Conservation (phyloP, 2,329 filamentous ascomycete genomes). For the Botryotinia convoluta region DNA sequence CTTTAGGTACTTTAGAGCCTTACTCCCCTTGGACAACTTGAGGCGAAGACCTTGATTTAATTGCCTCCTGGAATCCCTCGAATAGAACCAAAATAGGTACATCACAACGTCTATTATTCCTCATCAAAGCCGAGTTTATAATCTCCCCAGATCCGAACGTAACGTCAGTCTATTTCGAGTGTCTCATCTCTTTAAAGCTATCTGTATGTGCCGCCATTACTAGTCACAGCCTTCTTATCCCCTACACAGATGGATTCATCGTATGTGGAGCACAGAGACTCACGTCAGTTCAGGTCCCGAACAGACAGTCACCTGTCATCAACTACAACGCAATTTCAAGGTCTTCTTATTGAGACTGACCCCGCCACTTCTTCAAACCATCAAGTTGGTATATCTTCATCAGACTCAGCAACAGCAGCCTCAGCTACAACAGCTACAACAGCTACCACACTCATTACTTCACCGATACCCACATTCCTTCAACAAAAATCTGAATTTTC, state of each 20-base stretch:
- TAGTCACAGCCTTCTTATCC: constrained; percentile 34
- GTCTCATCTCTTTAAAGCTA: constrained; percentile 25
- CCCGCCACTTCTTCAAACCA: constrained; percentile 26
- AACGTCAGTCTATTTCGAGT: constrained; percentile 22
- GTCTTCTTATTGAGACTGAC: constrained; percentile 32
- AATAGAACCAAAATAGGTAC: constrained; percentile 35
- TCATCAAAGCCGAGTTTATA: constrained; percentile 21
- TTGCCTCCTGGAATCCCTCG: constrained; percentile 34
- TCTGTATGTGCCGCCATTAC: constrained; percentile 30
- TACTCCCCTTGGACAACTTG: constrained; percentile 29
- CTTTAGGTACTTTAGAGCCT: constrained; percentile 33
- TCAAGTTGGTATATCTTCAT: constrained; percentile 27
- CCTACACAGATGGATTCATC: constrained; percentile 35
- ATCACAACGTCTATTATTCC: constrained; percentile 29
- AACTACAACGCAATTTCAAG: constrained; percentile 35
- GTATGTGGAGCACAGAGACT: constrained; percentile 39
- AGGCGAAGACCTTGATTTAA: constrained; percentile 33
- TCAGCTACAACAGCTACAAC: constrained; percentile 17
- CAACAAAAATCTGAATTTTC: constrained; percentile 9
- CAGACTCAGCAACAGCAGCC: constrained; percentile 29
- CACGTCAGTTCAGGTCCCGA: constrained; percentile 38
- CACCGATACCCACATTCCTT: constrained; percentile 20
- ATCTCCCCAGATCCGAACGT: constrained; percentile 21
- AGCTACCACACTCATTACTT: constrained; percentile 19
- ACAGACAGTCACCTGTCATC: constrained; percentile 36